Base-by-base conservation (phyloP, 768 basidiomycete species). In the Collybia sp. region DNA sequence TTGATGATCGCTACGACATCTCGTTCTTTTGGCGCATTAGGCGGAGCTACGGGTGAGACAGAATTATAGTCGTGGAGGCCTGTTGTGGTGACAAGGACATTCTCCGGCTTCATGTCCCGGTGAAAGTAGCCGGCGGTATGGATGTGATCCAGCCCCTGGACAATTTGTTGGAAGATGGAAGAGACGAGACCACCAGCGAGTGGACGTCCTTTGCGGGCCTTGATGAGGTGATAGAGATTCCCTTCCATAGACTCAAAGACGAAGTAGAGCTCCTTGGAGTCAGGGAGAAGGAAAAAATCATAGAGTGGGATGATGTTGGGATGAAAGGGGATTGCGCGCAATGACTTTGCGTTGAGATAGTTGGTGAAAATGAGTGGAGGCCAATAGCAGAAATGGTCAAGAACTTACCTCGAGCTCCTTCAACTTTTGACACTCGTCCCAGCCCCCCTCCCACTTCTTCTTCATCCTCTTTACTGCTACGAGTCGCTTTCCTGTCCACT, bases 231-330 rank as follows among this genome's bases (percentile, higher is more conserved):
- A 69, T 95, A 99, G 40, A 99, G 82, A 68, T 99, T 98, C 59
- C 96, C 96, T 67, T 99, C 96, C 96, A 99, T 98, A 59, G 93
- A 94, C 69, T 99, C 96, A 67, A 99, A 99, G 40, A 98, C 95
- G 60, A 98, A 98, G 67, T 98, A 96, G 57, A 99, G 89, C 67
- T 99, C 94, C 66, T 91, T 92, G 50, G 91, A 80, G 55, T 84
- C 80, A 4, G 96, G 96, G n/a, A 93, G 82, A 55, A 99, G 88
- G 73, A 98, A 99, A 60, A 92, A 94, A 68, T 99, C 96, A 75
- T 98, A 99, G 55, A 99, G 77, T 48, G 96, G 95, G 64, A 99
- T 97, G 69, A 99, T 92, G 63, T 95, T 93, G 19, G 89, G 89
- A 67, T 99, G 96, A 62, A 88, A 86, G 30, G 93, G 85, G 61